A percentile compares a stretch with the other conserved stretches of the same genome.
These are phyloP conservation scores for Gaeumannomyces sp. DNA, from an alignment of 2,329 filamentous ascomycete species.

Conservation along the genomic window DNA sequence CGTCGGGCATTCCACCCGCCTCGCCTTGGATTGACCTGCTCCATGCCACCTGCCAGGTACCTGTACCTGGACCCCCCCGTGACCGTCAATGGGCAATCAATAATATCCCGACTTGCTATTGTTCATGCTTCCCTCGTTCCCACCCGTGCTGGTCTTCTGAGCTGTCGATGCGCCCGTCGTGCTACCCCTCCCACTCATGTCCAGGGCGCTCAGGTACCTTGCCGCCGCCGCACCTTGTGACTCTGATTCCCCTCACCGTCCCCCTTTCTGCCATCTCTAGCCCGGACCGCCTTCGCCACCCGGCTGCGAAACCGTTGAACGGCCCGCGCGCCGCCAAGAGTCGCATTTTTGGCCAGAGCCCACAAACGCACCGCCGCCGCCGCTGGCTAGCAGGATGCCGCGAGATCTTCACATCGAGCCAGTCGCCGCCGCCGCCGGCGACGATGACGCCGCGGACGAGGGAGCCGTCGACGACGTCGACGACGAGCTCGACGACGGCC, in stretches of 20 bases:
- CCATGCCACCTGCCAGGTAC: too few relatives aligned
- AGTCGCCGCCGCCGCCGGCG: too few relatives aligned
- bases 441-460: conserved; percentile 8
- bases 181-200: background rate
- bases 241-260: background rate
- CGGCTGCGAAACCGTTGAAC: background rate
- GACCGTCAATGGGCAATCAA: background rate
- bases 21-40: too few relatives aligned
- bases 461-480: conserved; percentile 22
- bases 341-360: background rate
- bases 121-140: background rate
- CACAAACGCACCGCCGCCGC: background rate
- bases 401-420: background rate
- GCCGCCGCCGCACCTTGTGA: background rate
- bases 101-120: background rate
- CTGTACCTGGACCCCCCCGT: background rate
- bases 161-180: background rate
- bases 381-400: background rate
- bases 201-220: background rate
- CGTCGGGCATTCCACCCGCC: background rate
- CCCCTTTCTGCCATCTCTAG: background rate
- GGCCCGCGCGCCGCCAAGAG: background rate
- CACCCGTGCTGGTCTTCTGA: background rate
- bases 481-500: conserved; percentile 25
- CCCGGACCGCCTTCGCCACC: background rate